A percentile compares a stretch with the other conserved stretches of the same genome.
Conservation (phyloP, 768 basidiomycete genomes). For the Phanerochaete sordida region DNA sequence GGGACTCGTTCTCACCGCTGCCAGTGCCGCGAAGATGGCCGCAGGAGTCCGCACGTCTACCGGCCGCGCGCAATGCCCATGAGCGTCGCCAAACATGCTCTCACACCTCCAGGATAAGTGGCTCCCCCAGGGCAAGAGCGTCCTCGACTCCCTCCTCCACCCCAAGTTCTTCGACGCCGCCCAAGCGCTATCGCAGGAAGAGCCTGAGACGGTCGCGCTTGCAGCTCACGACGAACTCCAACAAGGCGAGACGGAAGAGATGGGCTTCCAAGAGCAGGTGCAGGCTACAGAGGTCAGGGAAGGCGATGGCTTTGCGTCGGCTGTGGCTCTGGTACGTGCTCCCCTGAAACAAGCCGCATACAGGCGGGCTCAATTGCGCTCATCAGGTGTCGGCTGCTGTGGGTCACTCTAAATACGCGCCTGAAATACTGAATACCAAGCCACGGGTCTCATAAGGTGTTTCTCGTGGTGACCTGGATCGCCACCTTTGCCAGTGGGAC, state of each 20-base stretch:
- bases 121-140: background rate
- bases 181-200: background rate
- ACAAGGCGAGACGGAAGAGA: background rate
- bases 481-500: slow-evolving; percentile 23
- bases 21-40: background rate
- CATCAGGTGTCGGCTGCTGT: background rate
- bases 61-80: background rate
- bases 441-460: slow-evolving; percentile 13
- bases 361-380: background rate
- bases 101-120: background rate
- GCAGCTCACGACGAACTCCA: background rate
- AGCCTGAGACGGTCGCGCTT: background rate
- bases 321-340: slow-evolving; percentile 10
- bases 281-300: background rate
- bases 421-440: background rate
- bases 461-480: slow-evolving; percentile 24
- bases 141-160: background rate
- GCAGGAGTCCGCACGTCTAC: background rate
- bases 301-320: slow-evolving; percentile 6
- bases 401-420: background rate
- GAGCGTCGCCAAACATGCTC: background rate
- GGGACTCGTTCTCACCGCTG: background rate
- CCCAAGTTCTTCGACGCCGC: background rate
- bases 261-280: background rate
- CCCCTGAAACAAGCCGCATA: background rate